Base-by-base conservation (phyloP, 2,329 filamentous ascomycete species). In the Alternaria sp. region DNA sequence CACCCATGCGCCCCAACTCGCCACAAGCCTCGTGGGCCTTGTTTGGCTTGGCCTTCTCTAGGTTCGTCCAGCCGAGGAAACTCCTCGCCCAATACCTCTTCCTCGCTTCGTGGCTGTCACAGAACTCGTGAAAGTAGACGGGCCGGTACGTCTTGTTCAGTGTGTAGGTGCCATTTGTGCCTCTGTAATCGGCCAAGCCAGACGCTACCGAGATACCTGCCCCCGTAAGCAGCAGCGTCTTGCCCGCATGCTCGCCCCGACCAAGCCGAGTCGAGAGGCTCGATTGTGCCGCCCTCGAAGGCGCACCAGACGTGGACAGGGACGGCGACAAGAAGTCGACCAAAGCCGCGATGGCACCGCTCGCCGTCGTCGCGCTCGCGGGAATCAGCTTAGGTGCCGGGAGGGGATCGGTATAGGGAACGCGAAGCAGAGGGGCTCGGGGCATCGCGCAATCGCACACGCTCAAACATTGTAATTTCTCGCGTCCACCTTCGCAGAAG, bases 81-180 rank as follows among this genome's bases (percentile, higher is more conserved):
- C 92, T 97, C 52, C 96, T 85, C 1, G 96, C 95, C 96, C 96
- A 99, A 79, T 99, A 99, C 65, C 96, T 85, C 80, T 97, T 96
- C 68, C 96, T 86, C 12, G 92, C 89, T 78, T 94, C 92, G 80
- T 98, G 95, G 68, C 84, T 91, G 50, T 86, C 83, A 46, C 93
- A 81, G 75, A 98, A 99, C 78, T 99, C 96, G 79, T 93, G 89
- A 79, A 92, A 94, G 82, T 97, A 99, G 69, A 97, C 96, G 30
- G 95, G 96, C 3, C 92, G 89, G 77, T 97, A 97, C 13, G 88
- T 89, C 82, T 92, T 93, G 82, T 98, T 98, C 74, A 96, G 86
- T 46, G 93, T 90, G 78, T 99, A 99, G 9, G 95, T 98, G 65
- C 96, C 96, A 69, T 94, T 92, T 54, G 88, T 86, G 19, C 96